These are phyloP conservation scores for Gossypium longicalyx DNA, from an alignment of 345 rosid genomes.

Conservation along the genomic window DNA sequence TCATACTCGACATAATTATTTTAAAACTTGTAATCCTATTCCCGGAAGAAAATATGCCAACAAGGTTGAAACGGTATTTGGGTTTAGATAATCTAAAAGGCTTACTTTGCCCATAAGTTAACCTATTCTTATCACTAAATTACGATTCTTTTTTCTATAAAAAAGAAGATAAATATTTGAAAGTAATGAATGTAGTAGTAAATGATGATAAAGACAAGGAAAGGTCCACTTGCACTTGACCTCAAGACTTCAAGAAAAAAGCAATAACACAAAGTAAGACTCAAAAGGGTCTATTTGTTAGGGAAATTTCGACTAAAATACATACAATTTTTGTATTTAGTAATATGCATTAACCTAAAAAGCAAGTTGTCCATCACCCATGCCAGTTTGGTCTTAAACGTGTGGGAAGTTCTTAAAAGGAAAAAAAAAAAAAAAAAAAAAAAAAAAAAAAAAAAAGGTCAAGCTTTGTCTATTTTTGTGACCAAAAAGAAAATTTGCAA, in stretches of 20 bases:
- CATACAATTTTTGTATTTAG: not conserved
- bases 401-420: not conserved
- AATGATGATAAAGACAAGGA: not conserved
- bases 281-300: not conserved
- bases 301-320: slow-evolving; percentile 6
- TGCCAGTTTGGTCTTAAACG: not conserved
- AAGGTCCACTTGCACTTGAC: not conserved
- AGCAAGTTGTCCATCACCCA: not conserved
- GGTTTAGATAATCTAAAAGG: too few relatives aligned
- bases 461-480: not conserved
- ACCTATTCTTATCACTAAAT: too few relatives aligned
- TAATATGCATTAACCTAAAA: not conserved
- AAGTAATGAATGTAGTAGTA: not conserved
- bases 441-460: not conserved
- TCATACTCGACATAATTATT: too few relatives aligned
- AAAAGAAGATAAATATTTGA: not conserved
- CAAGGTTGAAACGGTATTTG: too few relatives aligned
- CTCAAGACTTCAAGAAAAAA: too few relatives aligned
- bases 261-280: not conserved
- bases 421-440: not conserved
- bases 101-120: too few relatives aligned
- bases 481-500: not conserved
- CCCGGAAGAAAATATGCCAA: too few relatives aligned
- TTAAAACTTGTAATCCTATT: too few relatives aligned
- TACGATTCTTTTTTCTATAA: too few relatives aligned